Evolutionary conservation across 257 asterid species (phyloP).

Genomic region (Nicotiana noctiflora): DNA sequence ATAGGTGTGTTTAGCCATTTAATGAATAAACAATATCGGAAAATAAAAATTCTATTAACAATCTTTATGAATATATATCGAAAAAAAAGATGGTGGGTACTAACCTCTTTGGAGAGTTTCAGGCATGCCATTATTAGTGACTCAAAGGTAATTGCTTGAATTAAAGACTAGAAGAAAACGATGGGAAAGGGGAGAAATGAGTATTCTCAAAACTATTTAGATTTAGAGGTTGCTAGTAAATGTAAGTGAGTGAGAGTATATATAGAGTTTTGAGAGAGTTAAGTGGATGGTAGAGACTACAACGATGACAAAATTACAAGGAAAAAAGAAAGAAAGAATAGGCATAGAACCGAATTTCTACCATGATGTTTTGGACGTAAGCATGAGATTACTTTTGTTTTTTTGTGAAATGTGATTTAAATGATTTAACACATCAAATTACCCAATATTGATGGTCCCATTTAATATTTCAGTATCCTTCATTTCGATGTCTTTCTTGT

Average conservation of each 20-base stretch:
- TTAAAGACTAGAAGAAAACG: not conserved
- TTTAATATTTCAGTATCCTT: too few relatives aligned
- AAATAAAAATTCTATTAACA: too few relatives aligned
- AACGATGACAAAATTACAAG: not conserved
- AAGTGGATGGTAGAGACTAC: conserved; percentile 21
- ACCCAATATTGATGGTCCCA: conserved; percentile 15
- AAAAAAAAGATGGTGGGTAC: not conserved
- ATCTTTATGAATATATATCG: not conserved
- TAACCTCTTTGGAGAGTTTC: conserved; percentile 50
- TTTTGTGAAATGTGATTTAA: not conserved
- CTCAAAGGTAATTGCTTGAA: not conserved
- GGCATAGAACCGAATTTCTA: not conserved
- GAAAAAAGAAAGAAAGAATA: not conserved
- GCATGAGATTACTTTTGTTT: not conserved
- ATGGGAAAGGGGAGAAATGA: too few relatives aligned
- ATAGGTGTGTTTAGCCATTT: too few relatives aligned
- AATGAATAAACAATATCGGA: too few relatives aligned
- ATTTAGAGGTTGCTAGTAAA: conserved; percentile 8
- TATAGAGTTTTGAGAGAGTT: conserved; percentile 22
- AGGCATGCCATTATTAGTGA: conserved; percentile 50
- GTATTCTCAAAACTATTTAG: too few relatives aligned
- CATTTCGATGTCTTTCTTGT: not conserved
- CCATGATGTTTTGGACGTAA: not conserved
- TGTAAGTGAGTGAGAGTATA: conserved; percentile 17
- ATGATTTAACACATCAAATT: conserved; percentile 4